Conservation (phyloP, 2,329 filamentous ascomycete genomes). For the Meredithiella fracta region DNA sequence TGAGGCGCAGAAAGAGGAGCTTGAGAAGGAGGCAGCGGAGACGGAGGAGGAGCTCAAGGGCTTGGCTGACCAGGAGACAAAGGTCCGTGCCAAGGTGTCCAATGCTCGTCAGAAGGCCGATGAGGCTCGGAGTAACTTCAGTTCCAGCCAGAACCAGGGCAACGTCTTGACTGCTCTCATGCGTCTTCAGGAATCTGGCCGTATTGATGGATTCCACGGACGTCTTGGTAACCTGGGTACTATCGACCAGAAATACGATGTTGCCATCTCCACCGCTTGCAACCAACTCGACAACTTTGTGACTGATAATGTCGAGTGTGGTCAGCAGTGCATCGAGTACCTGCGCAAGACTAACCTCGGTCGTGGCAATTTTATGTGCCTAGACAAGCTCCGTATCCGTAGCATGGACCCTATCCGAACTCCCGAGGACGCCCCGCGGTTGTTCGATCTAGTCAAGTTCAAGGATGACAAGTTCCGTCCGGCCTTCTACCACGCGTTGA, state of each 20-base stretch:
- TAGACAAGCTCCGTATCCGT: conserved; percentile 68
- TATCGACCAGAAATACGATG: conserved; percentile 86
- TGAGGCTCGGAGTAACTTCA: conserved; percentile 78
- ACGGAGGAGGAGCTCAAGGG: conserved; percentile 57
- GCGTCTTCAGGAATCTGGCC: conserved; percentile 86
- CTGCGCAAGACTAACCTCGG: conserved; percentile 94
- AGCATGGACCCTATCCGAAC: conserved; percentile 71
- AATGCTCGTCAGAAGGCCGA: conserved; percentile 87
- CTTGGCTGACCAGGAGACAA: conserved; percentile 61
- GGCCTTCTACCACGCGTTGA: conserved; percentile 88
- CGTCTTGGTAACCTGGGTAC: conserved; percentile 84
- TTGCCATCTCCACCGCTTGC: conserved; percentile 96
- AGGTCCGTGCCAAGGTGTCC: conserved; percentile 69
- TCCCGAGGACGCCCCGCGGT: conserved; percentile 75
- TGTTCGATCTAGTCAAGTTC: conserved; percentile 83
- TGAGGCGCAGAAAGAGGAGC: conserved; percentile 51
- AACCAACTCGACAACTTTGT: conserved; percentile 87
- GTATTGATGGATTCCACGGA: conserved; percentile 93
- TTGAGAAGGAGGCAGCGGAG: conserved; percentile 60
- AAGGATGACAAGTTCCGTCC: conserved; percentile 76
- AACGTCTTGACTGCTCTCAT: conserved; percentile 84
- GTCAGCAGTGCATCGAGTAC: conserved; percentile 96
- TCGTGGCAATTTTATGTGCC: conserved; percentile 88
- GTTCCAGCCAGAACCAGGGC: conserved; percentile 79
- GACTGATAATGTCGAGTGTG: conserved; percentile 86